Evolutionary conservation across 352 stramenopile genomes (phyloP).

Genomic region (Pythium folliculosum): DNA sequence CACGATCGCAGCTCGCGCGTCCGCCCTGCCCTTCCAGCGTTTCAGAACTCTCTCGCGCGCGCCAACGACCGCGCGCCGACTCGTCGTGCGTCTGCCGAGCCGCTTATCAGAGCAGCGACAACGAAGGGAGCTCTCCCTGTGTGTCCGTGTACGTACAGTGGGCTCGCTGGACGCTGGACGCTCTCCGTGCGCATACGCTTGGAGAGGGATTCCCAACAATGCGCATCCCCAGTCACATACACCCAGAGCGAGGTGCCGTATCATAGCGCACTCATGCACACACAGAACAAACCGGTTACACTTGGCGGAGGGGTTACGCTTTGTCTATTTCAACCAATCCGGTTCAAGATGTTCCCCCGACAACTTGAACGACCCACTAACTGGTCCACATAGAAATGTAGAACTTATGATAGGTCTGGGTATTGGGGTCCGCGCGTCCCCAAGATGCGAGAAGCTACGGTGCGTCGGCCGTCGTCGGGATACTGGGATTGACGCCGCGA

Average conservation of each 20-base stretch:
- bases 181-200: too few relatives aligned
- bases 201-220: too few relatives aligned
- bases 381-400: neutral
- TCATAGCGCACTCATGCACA: neutral
- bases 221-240: neutral
- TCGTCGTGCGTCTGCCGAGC: too few relatives aligned
- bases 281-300: neutral
- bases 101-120: too few relatives aligned
- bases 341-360: too few relatives aligned
- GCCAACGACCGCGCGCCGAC: neutral
- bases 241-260: too few relatives aligned
- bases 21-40: neutral
- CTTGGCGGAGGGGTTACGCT: neutral
- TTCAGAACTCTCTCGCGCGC: neutral
- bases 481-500: neutral
- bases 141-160: neutral
- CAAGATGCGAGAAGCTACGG: neutral
- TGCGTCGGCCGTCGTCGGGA: neutral
- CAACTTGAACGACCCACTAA: neutral
- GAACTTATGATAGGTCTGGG: neutral
- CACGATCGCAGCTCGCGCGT: neutral
- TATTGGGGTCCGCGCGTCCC: too few relatives aligned
- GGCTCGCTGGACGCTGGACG: neutral
- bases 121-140: too few relatives aligned
- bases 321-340: slow-evolving; percentile 7